Evolutionary conservation across 2,329 filamentous ascomycete species (phyloP), one percentile per base, ranked within the genome.

Genomic region (Diaporthe australafricana): DNA sequence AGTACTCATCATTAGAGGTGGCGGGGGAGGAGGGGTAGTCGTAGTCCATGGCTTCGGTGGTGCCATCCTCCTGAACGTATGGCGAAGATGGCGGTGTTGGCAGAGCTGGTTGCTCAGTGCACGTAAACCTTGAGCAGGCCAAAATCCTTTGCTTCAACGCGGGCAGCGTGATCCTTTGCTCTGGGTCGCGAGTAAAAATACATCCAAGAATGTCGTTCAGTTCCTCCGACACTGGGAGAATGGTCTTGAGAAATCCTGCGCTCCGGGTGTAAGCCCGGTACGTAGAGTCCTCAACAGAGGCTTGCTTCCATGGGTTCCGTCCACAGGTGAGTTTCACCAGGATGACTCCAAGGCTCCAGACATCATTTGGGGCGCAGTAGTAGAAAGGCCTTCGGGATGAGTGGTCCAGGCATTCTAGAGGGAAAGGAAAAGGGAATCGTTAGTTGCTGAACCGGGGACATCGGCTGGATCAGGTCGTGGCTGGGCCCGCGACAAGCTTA

Each of bases 341-440:
- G 80, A 99, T 98, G 68, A 99, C 96, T 77, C 96, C 96, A n/a
- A 99, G 89, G 79, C 94, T 96, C 96, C 96, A 99, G 77, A 98
- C 91, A 83, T 99, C 96, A 85, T 98, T 99, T 71, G 96, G 94
- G 67, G 94, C 95, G 76, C 95, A 98, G 76, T 92, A 92, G 83
- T 99, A 99, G 82, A 90, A 96, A 38, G 93, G 82, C 87, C 90
- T 88, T 89, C 91, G 78, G 86, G 92, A 83, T 71, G 92, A 88
- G 78, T 94, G 94, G 83, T 98, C 89, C 79, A 92, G 91, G 81
- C 96, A 99, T 90, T 99, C 96, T 98, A 83, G 69, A 74, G 73
- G 70, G 74, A 74, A 72, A 70, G 75, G 74, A 77, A 77, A 77
- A 72, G 73, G 55, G 75, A 65, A 66, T 75, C 68, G 78, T 80